Base-by-base conservation (phyloP, 108 stramenopile genomes). In the Tribonema minus region DNA sequence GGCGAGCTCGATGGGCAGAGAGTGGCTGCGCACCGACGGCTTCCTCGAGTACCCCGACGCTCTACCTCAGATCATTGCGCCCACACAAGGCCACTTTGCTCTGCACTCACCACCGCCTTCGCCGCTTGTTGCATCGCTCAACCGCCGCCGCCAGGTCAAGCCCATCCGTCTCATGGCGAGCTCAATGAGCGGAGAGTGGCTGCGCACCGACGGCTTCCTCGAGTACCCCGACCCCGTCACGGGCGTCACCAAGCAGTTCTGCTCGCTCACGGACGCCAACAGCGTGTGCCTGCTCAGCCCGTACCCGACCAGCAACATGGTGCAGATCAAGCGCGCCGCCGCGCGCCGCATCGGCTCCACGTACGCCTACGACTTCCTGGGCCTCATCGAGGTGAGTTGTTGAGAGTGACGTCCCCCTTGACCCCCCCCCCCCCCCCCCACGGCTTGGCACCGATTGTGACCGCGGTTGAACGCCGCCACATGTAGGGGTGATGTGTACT, bases 341-440 rank as follows among this genome's bases (percentile, higher is more conserved):
- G 96, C 96, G 4, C 92, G 96, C 84, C 91, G 94, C 70, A 93
- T 96, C 68, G 96, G 96, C 66, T 93, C 95, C 20, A 96, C 96
- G 4, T 97, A 97, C 78, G 95, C 94, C 23, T 93, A 94, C 76
- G 96, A 97, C 79, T 97, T 95, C 94, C 90, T 95, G 65, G 96
- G 95, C 60, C 89, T 97, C 12, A 76, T 97, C 75, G 96, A 95
- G 79, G 76, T 68, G 68, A 68, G 76, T 35, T 46, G 58, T 30
- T n/a, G n/a, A n/a, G n/a, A n/a, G n/a, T n/a, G n/a, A n/a, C n/a
- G n/a, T n/a, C n/a, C n/a, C n/a, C n/a, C n/a, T n/a, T n/a, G n/a
- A n/a, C n/a, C n/a, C n/a, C n/a, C n/a, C n/a, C n/a, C n/a, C n/a
- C n/a, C n/a, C n/a, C n/a, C n/a, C n/a, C n/a, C n/a, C n/a, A n/a